Conservation (phyloP, 129 eudicot genomes). For the Chrysanthemum makinoi region DNA sequence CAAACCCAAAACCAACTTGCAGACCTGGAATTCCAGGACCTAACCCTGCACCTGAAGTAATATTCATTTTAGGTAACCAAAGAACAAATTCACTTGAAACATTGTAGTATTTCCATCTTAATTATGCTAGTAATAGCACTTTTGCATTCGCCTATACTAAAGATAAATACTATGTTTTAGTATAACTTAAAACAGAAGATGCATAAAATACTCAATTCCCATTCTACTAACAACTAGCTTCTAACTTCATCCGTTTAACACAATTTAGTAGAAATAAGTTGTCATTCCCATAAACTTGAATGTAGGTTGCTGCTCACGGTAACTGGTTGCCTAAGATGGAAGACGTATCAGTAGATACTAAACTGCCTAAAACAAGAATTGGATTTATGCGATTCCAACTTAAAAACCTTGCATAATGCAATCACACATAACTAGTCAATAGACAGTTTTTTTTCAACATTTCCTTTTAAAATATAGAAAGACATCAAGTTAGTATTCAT, state of each 20-base stretch:
- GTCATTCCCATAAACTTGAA: too few relatives aligned
- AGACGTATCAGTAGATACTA: too few relatives aligned
- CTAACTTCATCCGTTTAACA: not conserved
- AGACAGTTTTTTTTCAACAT: too few relatives aligned
- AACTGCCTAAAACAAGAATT: too few relatives aligned
- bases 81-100: not conserved
- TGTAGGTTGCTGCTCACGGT: too few relatives aligned
- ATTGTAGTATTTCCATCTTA: not conserved
- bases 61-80: not conserved
- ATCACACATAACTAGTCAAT: too few relatives aligned
- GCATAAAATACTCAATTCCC: not conserved
- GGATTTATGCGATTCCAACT: too few relatives aligned
- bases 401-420: too few relatives aligned
- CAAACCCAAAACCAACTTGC: slow-evolving; percentile 88
- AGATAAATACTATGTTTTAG: slow-evolving; percentile 1
- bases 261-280: too few relatives aligned
- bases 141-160: not conserved
- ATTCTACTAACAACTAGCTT: not conserved
- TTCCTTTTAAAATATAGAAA: too few relatives aligned
- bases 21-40: slow-evolving; percentile 94
- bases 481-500: too few relatives aligned
- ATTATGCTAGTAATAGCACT: not conserved
- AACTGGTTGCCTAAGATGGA: too few relatives aligned
- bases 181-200: not conserved
- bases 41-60: slow-evolving; percentile 67